phyloP scores from a whole-genome alignment of 352 stramenopile genomes.

The Pythium chondricola region DNA sequence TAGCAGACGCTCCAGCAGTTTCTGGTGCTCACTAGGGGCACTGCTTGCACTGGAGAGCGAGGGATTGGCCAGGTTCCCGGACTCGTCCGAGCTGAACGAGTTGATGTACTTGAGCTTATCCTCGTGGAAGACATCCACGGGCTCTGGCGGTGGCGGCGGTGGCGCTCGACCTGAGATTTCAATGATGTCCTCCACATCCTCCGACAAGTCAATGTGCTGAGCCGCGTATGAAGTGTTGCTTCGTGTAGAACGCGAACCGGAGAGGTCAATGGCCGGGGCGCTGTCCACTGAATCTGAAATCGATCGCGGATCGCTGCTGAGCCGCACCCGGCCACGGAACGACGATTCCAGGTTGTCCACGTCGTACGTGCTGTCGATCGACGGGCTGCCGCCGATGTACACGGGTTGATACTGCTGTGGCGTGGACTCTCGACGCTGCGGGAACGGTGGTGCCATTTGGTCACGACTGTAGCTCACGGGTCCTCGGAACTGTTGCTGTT shows the following conservation, averaged over 20 bases:
- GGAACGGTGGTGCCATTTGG: not conserved
- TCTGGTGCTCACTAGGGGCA: conserved; percentile 27
- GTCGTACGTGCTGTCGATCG: conserved; percentile 13
- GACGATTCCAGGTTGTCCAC: conserved; percentile 9
- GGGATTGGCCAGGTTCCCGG: conserved; percentile 16
- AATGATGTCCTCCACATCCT: conserved; percentile 32
- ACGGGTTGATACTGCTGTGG: not conserved
- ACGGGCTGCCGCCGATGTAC: too few species aligned
- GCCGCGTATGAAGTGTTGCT: too few species aligned
- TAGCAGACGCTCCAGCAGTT: conserved; percentile 53
- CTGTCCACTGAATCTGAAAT: conserved; percentile 4
- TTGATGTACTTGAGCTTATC: conserved; percentile 69
- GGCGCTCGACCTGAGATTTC: conserved; percentile 26
- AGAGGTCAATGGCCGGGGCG: conserved; percentile 6
- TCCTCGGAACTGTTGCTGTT: not conserved
- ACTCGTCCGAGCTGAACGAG: conserved; percentile 33
- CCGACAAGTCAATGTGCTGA: conserved; percentile 15
- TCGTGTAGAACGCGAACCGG: too few species aligned
- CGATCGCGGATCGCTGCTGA: conserved; percentile 11
- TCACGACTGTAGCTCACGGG: not conserved
- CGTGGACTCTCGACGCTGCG: not conserved
- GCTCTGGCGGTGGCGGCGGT: conserved; percentile 14
- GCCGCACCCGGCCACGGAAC: conserved; percentile 8
- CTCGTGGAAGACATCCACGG: conserved; percentile 34
- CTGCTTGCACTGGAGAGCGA: conserved; percentile 4